phyloP scores from a whole-genome alignment of 257 asterid species.

The Solanum rostratum region DNA sequence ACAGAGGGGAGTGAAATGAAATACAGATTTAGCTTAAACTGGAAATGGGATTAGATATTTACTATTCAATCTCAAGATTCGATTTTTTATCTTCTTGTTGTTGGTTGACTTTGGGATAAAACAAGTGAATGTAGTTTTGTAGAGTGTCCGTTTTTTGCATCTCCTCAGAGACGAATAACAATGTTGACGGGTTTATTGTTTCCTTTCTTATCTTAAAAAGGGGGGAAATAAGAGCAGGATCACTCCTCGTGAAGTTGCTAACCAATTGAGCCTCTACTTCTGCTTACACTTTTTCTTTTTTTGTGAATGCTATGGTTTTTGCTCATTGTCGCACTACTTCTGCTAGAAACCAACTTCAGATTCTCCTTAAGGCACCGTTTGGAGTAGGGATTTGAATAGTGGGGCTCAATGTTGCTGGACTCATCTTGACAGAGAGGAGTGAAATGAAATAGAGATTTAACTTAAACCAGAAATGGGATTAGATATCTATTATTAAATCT shows the following conservation, averaged over 20 bases:
- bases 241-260: not conserved
- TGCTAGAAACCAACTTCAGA: not conserved
- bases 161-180: not conserved
- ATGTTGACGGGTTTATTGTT: not conserved
- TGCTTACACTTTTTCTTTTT: not conserved
- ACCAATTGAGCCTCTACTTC: not conserved
- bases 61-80: not conserved
- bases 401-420: not conserved
- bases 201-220: not conserved
- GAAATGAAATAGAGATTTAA: not conserved
- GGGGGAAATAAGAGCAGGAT: not conserved
- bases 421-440: not conserved
- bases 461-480: not conserved
- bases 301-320: not conserved
- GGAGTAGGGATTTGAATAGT: not conserved
- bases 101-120: not conserved
- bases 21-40: not conserved
- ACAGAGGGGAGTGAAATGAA: not conserved
- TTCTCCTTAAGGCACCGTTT: not conserved
- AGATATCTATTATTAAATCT: not conserved
- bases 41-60: not conserved
- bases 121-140: not conserved
- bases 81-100: not conserved
- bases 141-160: not conserved
- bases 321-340: not conserved